These are phyloP conservation scores for Fraxinus sp. DNA, from an alignment of 305 asterid genomes.

Conservation along the genomic window DNA sequence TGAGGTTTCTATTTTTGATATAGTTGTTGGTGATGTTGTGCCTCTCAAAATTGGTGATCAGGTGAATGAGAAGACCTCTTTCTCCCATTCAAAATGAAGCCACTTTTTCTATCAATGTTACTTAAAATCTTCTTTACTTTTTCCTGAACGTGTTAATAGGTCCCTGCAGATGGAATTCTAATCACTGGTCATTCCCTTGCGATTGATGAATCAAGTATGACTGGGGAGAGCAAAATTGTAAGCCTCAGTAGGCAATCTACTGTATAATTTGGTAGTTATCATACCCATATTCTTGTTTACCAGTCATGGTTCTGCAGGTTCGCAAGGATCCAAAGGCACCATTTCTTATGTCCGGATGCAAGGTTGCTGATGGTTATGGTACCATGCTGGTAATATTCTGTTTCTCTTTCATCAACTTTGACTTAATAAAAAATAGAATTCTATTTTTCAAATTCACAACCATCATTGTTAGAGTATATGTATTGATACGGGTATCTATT, in stretches of 20 bases:
- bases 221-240: conserved; percentile 96
- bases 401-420: conserved; percentile 14
- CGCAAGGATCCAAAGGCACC: conserved; percentile 83
- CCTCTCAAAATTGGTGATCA: conserved; percentile 98
- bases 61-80: conserved; percentile 39
- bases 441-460: background rate
- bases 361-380: conserved; percentile 96
- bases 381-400: conserved; percentile 71
- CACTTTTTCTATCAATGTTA: background rate
- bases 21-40: conserved; percentile 86
- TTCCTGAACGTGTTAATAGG: conserved; percentile 41
- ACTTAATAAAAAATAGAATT: background rate
- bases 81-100: background rate
- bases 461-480: background rate
- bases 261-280: conserved; percentile 8
- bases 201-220: conserved; percentile 96
- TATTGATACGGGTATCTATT: background rate
- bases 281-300: conserved; percentile 18
- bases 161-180: conserved; percentile 93
- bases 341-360: conserved; percentile 94
- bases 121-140: background rate
- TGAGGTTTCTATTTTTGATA: conserved; percentile 76
- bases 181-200: conserved; percentile 79
- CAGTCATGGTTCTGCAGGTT: conserved; percentile 46
- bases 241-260: conserved; percentile 32